Evolutionary conservation across 73 alveolate genomes (phyloP).

Genomic region (Durusdinium trenchii): DNA sequence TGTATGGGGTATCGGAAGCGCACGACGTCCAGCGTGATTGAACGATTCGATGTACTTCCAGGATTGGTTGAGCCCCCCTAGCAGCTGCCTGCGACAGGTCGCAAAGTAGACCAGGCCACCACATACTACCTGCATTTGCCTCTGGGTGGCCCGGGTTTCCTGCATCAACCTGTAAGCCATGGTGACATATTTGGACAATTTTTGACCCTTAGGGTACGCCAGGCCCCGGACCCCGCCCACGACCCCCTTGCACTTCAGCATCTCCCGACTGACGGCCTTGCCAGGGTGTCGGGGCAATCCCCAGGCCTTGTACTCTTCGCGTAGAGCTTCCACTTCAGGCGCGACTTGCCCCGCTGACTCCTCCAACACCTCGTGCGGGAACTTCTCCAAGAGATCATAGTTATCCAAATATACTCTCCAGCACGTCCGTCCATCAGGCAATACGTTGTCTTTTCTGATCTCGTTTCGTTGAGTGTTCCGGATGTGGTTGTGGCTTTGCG

Average conservation of each 20-base stretch:
- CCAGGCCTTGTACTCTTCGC: background rate
- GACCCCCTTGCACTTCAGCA: background rate
- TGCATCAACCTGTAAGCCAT: background rate
- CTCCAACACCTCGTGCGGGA: too few relatives aligned
- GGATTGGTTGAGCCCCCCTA: background rate
- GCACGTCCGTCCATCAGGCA: background rate
- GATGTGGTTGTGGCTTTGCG: too few relatives aligned
- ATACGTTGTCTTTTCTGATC: background rate
- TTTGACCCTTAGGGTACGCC: background rate
- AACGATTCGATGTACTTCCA: background rate
- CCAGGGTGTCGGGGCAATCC: background rate
- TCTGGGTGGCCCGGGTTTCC: background rate
- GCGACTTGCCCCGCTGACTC: background rate
- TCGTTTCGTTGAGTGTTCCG: background rate
- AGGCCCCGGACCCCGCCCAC: background rate
- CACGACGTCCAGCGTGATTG: background rate
- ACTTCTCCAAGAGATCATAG: slow-evolving; percentile 10
- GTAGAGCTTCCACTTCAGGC: background rate
- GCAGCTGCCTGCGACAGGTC: background rate
- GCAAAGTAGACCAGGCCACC: slow-evolving; percentile 1
- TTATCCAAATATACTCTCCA: background rate
- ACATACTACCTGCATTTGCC: slow-evolving; percentile 7
- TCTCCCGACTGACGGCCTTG: background rate
- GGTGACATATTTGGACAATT: background rate
- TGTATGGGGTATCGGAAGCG: background rate